Conservation (phyloP, 495 filamentous ascomycete genomes). For the Astrothelium macrocarpum region DNA sequence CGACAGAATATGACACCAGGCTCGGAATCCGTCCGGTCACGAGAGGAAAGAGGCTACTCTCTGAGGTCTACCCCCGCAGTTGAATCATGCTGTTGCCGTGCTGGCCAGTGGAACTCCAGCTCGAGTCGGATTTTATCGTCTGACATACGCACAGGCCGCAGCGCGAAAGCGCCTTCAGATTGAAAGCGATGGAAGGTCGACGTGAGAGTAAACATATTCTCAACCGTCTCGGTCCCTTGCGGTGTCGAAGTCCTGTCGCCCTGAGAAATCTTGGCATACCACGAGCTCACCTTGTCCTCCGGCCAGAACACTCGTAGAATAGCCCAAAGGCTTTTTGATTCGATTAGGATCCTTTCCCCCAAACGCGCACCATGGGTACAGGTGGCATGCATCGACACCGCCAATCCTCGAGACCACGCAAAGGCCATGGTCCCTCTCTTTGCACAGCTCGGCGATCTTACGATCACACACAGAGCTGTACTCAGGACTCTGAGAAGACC, state of each 20-base stretch:
- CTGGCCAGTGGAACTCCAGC: conserved; percentile 9
- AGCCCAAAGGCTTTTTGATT: background rate
- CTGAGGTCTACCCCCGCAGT: conserved; percentile 2
- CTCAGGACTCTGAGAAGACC: background rate
- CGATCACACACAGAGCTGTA: background rate
- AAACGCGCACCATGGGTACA: background rate
- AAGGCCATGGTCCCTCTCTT: conserved; percentile 2
- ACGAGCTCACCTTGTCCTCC: background rate
- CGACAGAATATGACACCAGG: background rate
- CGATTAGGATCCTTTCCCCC: background rate
- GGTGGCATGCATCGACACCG: background rate
- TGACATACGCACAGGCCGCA: conserved; percentile 8
- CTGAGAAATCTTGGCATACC: background rate
- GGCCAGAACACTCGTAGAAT: conserved; percentile 1
- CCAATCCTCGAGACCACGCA: conserved; percentile 2
- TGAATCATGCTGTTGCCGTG: conserved; percentile 5
- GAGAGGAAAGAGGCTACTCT: conserved; percentile 9
- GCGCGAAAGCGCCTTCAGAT: conserved; percentile 9
- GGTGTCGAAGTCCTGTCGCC: background rate
- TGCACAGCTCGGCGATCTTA: conserved; percentile 1
- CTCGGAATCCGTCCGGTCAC: conserved; percentile 7
- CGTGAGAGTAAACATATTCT: conserved; percentile 9
- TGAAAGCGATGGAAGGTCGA: conserved; percentile 9
- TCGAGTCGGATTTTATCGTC: conserved; percentile 10
- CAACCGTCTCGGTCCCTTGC: conserved; percentile 7